Evolutionary conservation across 1,139 yeast genomes (phyloP).

Genomic region (Trichomonascaceae sp.): DNA sequence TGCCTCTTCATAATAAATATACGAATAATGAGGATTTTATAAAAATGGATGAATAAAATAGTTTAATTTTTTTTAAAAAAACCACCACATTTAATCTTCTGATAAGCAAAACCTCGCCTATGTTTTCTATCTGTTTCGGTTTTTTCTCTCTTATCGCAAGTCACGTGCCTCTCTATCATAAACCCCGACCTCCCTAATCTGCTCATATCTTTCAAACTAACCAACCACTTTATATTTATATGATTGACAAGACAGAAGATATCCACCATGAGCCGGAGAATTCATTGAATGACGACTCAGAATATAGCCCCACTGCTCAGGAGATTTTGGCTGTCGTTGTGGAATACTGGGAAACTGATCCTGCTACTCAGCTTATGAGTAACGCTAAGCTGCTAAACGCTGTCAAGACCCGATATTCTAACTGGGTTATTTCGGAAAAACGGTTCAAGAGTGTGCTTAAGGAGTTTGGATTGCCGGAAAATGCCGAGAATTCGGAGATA

Average conservation of each 20-base stretch:
- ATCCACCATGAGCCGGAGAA: not conserved
- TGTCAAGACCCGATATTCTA: constrained; percentile 47
- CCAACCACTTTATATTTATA: not conserved
- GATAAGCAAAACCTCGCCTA: too few relatives aligned
- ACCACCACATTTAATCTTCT: too few relatives aligned
- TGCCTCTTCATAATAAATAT: too few relatives aligned
- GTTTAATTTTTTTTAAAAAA: too few relatives aligned
- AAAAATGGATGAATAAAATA: too few relatives aligned
- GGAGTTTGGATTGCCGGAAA: constrained; percentile 36
- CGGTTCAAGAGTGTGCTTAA: constrained; percentile 50
- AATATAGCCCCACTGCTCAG: constrained; percentile 49
- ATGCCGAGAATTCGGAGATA: not conserved
- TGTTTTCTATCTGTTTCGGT: not conserved
- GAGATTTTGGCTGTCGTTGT: constrained; percentile 59
- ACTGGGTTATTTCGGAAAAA: constrained; percentile 60
- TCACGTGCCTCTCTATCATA: not conserved
- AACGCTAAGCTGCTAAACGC: constrained; percentile 47
- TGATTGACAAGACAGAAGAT: not conserved
- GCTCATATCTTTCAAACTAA: not conserved
- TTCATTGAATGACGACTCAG: constrained; percentile 2
- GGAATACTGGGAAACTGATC: constrained; percentile 62
- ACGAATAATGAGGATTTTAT: too few relatives aligned
- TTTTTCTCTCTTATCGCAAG: not conserved
- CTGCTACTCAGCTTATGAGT: constrained; percentile 55
- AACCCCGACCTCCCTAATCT: not conserved